phyloP scores from a whole-genome alignment of 345 rosid species.

The Lumnitzera littorea region DNA sequence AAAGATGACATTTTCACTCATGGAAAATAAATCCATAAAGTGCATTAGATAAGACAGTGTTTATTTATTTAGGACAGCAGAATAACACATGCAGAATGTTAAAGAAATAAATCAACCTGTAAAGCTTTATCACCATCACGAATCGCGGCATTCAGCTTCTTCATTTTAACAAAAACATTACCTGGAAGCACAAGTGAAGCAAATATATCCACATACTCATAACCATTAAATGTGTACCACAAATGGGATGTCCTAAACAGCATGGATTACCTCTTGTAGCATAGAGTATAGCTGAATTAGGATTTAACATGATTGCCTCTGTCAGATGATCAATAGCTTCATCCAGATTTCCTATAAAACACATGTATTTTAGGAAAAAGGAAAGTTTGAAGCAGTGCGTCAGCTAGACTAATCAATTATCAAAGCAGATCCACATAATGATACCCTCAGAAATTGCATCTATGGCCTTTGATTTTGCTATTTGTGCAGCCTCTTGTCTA shows the following conservation, averaged over 20 bases:
- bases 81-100: slow-evolving; percentile 1
- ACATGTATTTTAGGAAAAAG: slow-evolving; percentile 5
- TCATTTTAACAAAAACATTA: slow-evolving; percentile 42
- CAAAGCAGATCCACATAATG: not conserved
- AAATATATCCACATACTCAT: slow-evolving; percentile 7
- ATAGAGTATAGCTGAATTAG: slow-evolving; percentile 67
- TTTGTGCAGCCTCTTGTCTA: slow-evolving; percentile 59
- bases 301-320: slow-evolving; percentile 66
- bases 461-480: slow-evolving; percentile 47
- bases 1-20: not conserved
- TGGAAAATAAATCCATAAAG: not conserved
- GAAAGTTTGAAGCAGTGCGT: slow-evolving; percentile 3
- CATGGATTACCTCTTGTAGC: slow-evolving; percentile 59
- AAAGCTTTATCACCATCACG: slow-evolving; percentile 70
- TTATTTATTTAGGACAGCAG: not conserved
- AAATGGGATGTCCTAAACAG: not conserved
- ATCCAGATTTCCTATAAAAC: slow-evolving; percentile 45
- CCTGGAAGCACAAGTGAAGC: slow-evolving; percentile 30
- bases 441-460: slow-evolving; percentile 61
- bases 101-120: slow-evolving; percentile 34
- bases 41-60: not conserved
- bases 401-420: not conserved
- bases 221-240: not conserved
- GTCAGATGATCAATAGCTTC: slow-evolving; percentile 57
- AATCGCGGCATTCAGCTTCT: slow-evolving; percentile 82